Evolutionary conservation across 2,329 filamentous ascomycete genomes (phyloP).

Genomic region (Aureobasidium melanogenum): DNA sequence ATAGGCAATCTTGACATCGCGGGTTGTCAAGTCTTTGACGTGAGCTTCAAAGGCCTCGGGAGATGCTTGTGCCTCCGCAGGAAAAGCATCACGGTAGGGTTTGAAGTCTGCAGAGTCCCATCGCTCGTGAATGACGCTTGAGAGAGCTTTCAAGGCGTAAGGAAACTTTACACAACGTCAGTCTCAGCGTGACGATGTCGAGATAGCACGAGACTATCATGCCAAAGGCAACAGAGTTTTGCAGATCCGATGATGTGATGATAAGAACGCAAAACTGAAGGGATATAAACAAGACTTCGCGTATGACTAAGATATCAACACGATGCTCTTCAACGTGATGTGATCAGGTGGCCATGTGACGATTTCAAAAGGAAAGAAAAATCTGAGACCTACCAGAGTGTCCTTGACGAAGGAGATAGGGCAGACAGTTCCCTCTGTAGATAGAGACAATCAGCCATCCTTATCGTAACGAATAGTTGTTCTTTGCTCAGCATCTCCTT

Average conservation of each 20-base stretch:
- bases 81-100: constrained; percentile 63
- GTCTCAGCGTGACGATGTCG: neutral
- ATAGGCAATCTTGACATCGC: constrained; percentile 67
- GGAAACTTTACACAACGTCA: constrained; percentile 52
- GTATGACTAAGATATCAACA: neutral
- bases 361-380: constrained; percentile 7
- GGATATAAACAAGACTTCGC: neutral
- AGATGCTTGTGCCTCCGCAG: constrained; percentile 51
- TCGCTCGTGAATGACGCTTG: constrained; percentile 52
- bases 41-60: constrained; percentile 55
- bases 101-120: constrained; percentile 60
- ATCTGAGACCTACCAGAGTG: constrained; percentile 55
- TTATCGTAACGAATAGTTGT: neutral
- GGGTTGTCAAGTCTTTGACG: constrained; percentile 59
- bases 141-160: constrained; percentile 61
- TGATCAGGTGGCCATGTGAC: neutral
- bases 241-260: neutral
- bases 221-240: neutral
- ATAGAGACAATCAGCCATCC: neutral
- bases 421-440: constrained; percentile 68
- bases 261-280: neutral
- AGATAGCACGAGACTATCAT: neutral
- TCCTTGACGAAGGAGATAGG: constrained; percentile 80
- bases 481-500: neutral
- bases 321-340: neutral